Conservation (phyloP, 2,329 filamentous ascomycete genomes). For the Venturia nashicola region DNA sequence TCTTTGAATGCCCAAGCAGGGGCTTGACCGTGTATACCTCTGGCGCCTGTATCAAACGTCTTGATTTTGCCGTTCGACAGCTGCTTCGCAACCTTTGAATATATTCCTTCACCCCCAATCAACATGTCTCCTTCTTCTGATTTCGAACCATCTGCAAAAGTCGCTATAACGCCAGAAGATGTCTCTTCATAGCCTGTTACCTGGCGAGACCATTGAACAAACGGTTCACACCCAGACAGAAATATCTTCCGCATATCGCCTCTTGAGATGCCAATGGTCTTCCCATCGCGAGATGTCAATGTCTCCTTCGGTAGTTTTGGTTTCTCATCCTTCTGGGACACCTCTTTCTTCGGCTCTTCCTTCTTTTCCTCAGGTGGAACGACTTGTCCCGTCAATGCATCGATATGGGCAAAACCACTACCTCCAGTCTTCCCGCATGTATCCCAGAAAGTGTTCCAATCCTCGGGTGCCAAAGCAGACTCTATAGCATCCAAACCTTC, state of each 20-base stretch:
- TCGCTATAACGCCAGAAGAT: constrained; percentile 38
- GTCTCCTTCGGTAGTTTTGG: constrained; percentile 15
- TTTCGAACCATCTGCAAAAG: constrained; percentile 49
- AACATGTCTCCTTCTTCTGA: constrained; percentile 47
- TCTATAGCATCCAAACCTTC: constrained; percentile 51
- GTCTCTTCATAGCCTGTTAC: constrained; percentile 49
- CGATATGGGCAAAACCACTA: constrained; percentile 35
- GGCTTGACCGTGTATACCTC: constrained; percentile 55
- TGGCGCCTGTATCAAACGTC: constrained; percentile 49
- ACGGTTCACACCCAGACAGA: constrained; percentile 41
- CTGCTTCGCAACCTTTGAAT: constrained; percentile 48
- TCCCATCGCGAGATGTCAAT: constrained; percentile 41
- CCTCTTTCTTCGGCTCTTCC: constrained; percentile 8
- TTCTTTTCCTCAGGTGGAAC: constrained; percentile 12
- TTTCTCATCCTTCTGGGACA: constrained; percentile 16
- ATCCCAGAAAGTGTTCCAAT: constrained; percentile 45
- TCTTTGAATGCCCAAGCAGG: constrained; percentile 48
- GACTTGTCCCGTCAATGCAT: constrained; percentile 43
- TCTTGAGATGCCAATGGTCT: constrained; percentile 48
- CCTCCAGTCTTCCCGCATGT: constrained; percentile 49
- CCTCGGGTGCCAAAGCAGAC: constrained; percentile 36
- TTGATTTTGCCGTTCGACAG: constrained; percentile 45
- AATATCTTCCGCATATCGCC: constrained; percentile 52
- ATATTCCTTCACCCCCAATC: constrained; percentile 50
- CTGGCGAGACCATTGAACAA: constrained; percentile 42